Percentiles rank a stretch among this genome's conserved stretches.
Conservation (phyloP, 1,284 basidiomycete genomes). For the Athelia psychrophila region DNA sequence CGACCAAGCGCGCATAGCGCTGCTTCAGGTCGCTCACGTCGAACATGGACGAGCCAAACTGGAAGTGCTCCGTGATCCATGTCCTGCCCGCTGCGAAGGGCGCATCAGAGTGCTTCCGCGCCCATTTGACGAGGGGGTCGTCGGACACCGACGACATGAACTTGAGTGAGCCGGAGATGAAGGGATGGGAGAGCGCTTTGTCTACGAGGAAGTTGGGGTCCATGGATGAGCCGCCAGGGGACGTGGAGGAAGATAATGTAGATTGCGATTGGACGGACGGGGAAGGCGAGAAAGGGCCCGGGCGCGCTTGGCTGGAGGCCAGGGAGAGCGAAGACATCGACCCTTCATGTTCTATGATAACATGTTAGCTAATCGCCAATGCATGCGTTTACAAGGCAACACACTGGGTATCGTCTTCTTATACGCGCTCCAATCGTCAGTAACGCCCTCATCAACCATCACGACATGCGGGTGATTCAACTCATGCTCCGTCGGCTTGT, state of each 20-base stretch:
- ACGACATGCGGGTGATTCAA: constrained; percentile 43
- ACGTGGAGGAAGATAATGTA: constrained; percentile 4
- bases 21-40: constrained; percentile 44
- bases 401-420: constrained; percentile 32
- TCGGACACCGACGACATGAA: constrained; percentile 37
- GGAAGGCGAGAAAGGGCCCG: background rate
- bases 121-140: constrained; percentile 41
- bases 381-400: constrained; percentile 3
- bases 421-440: constrained; percentile 44
- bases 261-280: background rate
- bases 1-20: constrained; percentile 42
- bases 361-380: too few species aligned
- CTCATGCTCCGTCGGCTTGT: constrained; percentile 29
- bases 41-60: constrained; percentile 56
- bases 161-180: constrained; percentile 33
- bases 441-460: constrained; percentile 41
- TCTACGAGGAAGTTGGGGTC: constrained; percentile 14
- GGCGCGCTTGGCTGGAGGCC: background rate
- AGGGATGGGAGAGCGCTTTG: constrained; percentile 1
- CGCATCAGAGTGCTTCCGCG: constrained; percentile 47
- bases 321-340: background rate
- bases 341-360: background rate
- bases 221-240: constrained; percentile 12
- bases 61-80: constrained; percentile 50
- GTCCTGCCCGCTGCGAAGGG: constrained; percentile 42